A percentile compares a stretch with the other conserved stretches of the same genome.
These are phyloP conservation scores for Acanthamoeba castellanii DNA, from an alignment of 208 protist genomes.

Conservation along the genomic window DNA sequence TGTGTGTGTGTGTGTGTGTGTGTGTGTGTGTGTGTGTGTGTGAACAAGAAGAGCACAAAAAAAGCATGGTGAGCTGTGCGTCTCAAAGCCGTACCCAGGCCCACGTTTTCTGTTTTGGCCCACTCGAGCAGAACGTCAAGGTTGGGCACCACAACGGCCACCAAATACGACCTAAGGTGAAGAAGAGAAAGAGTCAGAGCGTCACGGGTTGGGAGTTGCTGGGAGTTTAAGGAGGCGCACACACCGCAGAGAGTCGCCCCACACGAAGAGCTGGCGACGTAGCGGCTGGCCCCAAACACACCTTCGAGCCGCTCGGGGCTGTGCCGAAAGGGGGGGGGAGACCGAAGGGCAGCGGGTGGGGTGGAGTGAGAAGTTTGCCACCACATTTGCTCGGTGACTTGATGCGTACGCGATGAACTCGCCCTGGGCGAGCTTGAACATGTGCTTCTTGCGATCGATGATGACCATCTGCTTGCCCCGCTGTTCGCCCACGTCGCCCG, in stretches of 20 bases:
- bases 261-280: slow-evolving; percentile 52
- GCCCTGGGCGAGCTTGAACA: slow-evolving; percentile 68
- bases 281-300: slow-evolving; percentile 6
- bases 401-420: slow-evolving; percentile 32
- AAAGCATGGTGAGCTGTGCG: too few species aligned
- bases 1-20: too few species aligned
- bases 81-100: too few species aligned
- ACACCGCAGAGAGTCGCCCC: slow-evolving; percentile 28
- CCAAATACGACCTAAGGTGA: slow-evolving; percentile 7
- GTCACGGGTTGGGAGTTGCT: neutral
- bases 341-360: neutral
- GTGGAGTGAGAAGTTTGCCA: neutral
- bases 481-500: slow-evolving; percentile 52
- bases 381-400: neutral
- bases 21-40: too few species aligned
- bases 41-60: too few species aligned
- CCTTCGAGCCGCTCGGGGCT: slow-evolving; percentile 53
- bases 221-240: neutral
- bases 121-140: slow-evolving; percentile 13
- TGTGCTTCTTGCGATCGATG: slow-evolving; percentile 72
- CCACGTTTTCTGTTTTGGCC: neutral
- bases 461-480: slow-evolving; percentile 2
- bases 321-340: neutral
- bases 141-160: slow-evolving; percentile 60
- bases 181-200: too few species aligned